A percentile compares a stretch with the other conserved stretches of the same genome.
Conservation (phyloP, 805 yeast species). For the Zygotorulaspora danielsina region DNA sequence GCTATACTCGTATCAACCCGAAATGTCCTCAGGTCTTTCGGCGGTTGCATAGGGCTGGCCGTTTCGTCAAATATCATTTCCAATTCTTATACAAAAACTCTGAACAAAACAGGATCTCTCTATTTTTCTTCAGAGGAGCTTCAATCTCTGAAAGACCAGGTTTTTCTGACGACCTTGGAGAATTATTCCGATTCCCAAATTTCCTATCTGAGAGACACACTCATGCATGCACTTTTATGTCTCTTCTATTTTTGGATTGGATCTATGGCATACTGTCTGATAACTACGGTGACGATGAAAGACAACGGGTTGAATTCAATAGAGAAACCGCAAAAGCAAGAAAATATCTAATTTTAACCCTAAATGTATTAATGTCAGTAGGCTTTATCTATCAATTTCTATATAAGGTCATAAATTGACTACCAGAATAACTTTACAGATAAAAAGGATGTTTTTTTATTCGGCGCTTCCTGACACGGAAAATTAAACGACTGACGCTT, state of each 20-base stretch:
- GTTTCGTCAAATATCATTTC: background rate
- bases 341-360: background rate
- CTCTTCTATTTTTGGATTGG: background rate
- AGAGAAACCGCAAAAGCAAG: background rate
- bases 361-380: too few relatives aligned
- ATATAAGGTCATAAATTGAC: too few relatives aligned
- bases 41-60: background rate
- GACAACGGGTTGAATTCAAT: background rate
- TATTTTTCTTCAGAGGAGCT: background rate
- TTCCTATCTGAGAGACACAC: background rate
- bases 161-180: background rate
- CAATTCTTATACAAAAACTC: background rate
- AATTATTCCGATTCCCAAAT: background rate
- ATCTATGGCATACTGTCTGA: background rate
- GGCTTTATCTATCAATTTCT: too few relatives aligned
- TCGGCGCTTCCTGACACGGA: too few relatives aligned
- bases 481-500: too few relatives aligned
- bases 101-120: background rate
- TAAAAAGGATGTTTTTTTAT: too few relatives aligned
- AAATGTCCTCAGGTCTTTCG: background rate
- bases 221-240: background rate
- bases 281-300: background rate
- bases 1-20: background rate
- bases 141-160: background rate
- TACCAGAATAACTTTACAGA: too few relatives aligned